Percentiles rank a stretch among this genome's conserved stretches.
phyloP scores from a whole-genome alignment of 106 monocot species.

The Ottelia alismoides region DNA sequence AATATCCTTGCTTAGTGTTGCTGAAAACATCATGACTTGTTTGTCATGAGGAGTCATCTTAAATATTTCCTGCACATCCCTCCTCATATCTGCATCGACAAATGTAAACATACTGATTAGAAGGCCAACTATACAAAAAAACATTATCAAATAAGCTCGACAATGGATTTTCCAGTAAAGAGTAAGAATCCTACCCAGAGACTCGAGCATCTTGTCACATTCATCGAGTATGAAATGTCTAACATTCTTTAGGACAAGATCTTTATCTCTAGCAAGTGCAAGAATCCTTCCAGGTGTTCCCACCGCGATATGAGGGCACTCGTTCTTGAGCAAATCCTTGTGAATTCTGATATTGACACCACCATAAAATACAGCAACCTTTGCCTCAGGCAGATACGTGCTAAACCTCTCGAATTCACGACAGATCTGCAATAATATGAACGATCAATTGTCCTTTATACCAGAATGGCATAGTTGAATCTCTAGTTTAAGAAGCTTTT shows the following conservation, averaged over 20 bases:
- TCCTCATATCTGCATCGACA: conserved; percentile 82
- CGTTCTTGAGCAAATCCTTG: conserved; percentile 92
- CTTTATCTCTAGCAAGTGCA: conserved; percentile 85
- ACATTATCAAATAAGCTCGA: neutral
- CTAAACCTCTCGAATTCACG: conserved; percentile 98
- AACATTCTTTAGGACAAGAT: conserved; percentile 90
- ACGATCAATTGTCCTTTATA: neutral
- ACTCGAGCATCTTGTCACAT: conserved; percentile 98
- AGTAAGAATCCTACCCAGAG: conserved; percentile 41
- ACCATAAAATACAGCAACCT: conserved; percentile 96
- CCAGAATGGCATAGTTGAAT: too few species aligned
- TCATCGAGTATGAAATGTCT: conserved; percentile 99
- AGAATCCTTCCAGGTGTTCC: conserved; percentile 98
- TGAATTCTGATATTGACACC: conserved; percentile 82
- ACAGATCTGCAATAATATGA: conserved; percentile 55
- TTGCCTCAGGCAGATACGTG: conserved; percentile 75
- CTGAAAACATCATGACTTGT: conserved; percentile 99
- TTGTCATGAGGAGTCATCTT: conserved; percentile 99
- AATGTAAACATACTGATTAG: neutral
- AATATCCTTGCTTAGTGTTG: conserved; percentile 99
- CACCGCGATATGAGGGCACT: conserved; percentile 96
- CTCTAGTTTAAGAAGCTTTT: too few species aligned
- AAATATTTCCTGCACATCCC: conserved; percentile 98
- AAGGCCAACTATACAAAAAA: neutral
- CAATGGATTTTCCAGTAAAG: conserved; percentile 4